Evolutionary conservation across 768 basidiomycete genomes (phyloP), one percentile per base, ranked within the genome.

Genomic region (Phaeotremella fagi): DNA sequence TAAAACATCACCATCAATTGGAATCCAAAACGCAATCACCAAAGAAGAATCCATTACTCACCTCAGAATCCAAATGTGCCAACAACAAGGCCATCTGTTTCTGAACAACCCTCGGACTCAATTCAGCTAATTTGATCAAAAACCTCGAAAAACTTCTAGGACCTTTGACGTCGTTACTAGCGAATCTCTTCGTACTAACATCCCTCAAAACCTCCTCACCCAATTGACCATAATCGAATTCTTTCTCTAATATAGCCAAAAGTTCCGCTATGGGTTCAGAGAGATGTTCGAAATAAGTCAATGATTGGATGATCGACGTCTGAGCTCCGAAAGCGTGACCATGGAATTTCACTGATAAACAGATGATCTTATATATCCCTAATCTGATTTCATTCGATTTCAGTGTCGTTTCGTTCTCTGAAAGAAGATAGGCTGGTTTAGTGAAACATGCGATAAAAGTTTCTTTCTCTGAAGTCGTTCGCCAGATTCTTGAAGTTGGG

Each of bases 231-330:
- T 90, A 83, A 73, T 95, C 92, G 64, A 86, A 97, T 50, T 94
- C 86, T 52, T 84, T 85, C 6, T 85, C 82, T 15, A 95, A 81
- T 45, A 85, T 77, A 27, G 83, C 80, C 23, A 98, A 79, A 43
- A 87, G 84, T 61, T 97, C 94, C 0, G 95, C 94, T 84, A 97
- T 87, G 1, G 87, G 85, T 66, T 98, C 94, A 0, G 88, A 83
- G 20, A 95, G 81, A 68, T 98, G 94, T 62, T 99, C 95, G 61
- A 85, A 89, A 74, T 92, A 94, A 55, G 92, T 90, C 14, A 99
- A 78, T 43, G 82, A 83, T 69, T 95, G 91, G 75, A 94, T 87
- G 74, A 99, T 88, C 56, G 81, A 82, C 55, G 87, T 92, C 68
- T 94, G 90, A 0, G 88, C 88, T 20, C 85, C 83, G 57, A 87